Evolutionary conservation across 352 stramenopile genomes (phyloP).

Genomic region (Phytophthora tentaculata): DNA sequence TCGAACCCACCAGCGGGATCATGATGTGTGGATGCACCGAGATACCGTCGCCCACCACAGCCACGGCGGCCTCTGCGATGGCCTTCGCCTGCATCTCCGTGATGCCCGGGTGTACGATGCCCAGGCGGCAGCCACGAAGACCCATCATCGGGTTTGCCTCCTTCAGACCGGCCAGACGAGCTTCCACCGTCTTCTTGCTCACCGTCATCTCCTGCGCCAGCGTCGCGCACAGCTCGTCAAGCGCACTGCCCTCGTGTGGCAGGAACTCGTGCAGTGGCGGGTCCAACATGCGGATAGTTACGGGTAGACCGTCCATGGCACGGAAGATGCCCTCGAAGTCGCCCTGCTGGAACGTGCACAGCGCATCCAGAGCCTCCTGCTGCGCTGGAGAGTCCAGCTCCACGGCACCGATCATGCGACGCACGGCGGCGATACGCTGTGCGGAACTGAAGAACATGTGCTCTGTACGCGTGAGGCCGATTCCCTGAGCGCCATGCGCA

Average conservation of each 20-base stretch:
- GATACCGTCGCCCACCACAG: conserved; percentile 25
- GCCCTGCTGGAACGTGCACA: conserved; percentile 31
- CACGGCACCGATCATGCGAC: conserved; percentile 35
- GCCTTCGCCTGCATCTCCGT: conserved; percentile 39
- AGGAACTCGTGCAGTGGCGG: conserved; percentile 31
- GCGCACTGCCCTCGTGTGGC: conserved; percentile 28
- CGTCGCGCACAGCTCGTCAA: conserved; percentile 31
- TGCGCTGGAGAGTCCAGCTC: conserved; percentile 32
- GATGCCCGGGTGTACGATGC: conserved; percentile 37
- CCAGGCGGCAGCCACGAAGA: conserved; percentile 32
- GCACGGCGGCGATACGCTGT: conserved; percentile 25
- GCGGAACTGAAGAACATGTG: conserved; percentile 37
- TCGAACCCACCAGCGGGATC: conserved; percentile 29
- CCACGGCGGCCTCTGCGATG: conserved; percentile 31
- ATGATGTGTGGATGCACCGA: conserved; percentile 33
- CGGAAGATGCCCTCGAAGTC: conserved; percentile 38
- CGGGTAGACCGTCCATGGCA: conserved; percentile 27
- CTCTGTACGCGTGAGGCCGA: conserved; percentile 31
- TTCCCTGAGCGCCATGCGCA: conserved; percentile 27
- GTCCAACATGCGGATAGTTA: conserved; percentile 35
- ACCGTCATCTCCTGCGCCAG: conserved; percentile 26
- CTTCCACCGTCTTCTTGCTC: conserved; percentile 29
- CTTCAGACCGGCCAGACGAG: conserved; percentile 28
- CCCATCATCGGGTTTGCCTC: conserved; percentile 41
- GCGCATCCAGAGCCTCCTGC: conserved; percentile 25